Evolutionary conservation across 495 filamentous ascomycete species (phyloP).

Genomic region (Arthonia radiata): DNA sequence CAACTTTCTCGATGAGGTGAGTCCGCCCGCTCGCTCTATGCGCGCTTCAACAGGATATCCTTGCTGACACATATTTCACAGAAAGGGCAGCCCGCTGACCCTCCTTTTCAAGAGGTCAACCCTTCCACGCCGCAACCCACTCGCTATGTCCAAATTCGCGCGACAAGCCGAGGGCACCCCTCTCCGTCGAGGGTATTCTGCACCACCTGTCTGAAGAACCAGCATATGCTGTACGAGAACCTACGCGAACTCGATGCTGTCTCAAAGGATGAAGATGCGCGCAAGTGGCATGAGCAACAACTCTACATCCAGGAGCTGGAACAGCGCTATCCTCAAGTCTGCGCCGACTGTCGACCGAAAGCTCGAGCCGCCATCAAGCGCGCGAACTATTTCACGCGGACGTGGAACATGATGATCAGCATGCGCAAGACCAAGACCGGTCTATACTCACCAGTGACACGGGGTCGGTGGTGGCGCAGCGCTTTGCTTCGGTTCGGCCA

Average conservation of each 20-base stretch:
- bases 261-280: no score
- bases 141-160: constrained; percentile 18
- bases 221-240: constrained; percentile 40
- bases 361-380: constrained; percentile 38
- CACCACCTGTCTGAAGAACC: constrained; percentile 53
- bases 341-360: constrained; percentile 42
- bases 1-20: constrained; percentile 53
- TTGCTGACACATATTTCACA: constrained; percentile 12
- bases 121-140: constrained; percentile 12
- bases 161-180: no score
- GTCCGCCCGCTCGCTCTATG: constrained; percentile 3
- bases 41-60: constrained; percentile 1
- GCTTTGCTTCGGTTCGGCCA: no score
- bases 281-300: no score
- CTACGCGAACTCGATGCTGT: no score
- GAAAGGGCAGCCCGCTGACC: constrained; percentile 71
- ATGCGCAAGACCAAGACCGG: no score
- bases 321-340: constrained; percentile 61
- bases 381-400: constrained; percentile 52
- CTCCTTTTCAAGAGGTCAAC: constrained; percentile 29
- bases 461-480: no score
- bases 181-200: constrained; percentile 38
- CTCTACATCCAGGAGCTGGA: constrained; percentile 42
- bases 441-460: no score
- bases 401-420: no score